Percentiles rank a stretch among this genome's conserved stretches.
Evolutionary conservation across 2,329 filamentous ascomycete genomes (phyloP).

Genomic region (Aureobasidium sp.): DNA sequence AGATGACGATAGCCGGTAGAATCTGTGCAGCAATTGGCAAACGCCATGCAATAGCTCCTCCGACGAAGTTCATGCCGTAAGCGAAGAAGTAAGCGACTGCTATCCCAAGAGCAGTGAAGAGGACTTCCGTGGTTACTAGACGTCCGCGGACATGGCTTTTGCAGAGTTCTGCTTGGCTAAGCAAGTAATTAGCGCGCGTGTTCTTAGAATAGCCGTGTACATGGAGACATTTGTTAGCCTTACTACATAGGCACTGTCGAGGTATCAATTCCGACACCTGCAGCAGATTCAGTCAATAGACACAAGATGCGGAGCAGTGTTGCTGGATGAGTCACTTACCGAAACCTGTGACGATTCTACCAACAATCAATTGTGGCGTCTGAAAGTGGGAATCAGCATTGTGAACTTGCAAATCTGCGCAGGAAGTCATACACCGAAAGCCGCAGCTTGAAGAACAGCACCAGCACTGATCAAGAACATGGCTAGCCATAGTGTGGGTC

Average conservation of each 20-base stretch:
- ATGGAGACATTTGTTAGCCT: too few species aligned
- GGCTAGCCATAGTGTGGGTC: constrained; percentile 45
- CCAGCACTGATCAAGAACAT: constrained; percentile 50
- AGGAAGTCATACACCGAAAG: constrained; percentile 47
- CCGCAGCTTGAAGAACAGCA: constrained; percentile 50
- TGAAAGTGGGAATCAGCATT: too few species aligned
- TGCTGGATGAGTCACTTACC: too few species aligned
- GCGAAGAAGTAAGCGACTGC: constrained; percentile 40
- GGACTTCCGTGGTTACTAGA: constrained; percentile 37
- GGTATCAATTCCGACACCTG: constrained; percentile 50
- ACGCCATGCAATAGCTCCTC: constrained; percentile 51
- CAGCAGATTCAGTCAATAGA: too few species aligned
- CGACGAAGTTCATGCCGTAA: constrained; percentile 42
- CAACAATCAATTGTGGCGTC: constrained; percentile 53
- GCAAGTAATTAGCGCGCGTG: too few species aligned
- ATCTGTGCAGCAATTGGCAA: constrained; percentile 53
- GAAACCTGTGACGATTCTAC: constrained; percentile 53
- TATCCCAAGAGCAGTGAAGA: constrained; percentile 39
- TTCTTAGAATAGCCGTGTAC: too few species aligned
- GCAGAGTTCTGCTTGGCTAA: too few species aligned
- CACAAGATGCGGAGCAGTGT: too few species aligned
- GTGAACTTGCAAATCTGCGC: too few species aligned
- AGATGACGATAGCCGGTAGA: constrained; percentile 45
- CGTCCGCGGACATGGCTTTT: constrained; percentile 37
- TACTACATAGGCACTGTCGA: constrained; percentile 51